Conservation (phyloP, 352 stramenopile species). For the Pythium grandisporangium region DNA sequence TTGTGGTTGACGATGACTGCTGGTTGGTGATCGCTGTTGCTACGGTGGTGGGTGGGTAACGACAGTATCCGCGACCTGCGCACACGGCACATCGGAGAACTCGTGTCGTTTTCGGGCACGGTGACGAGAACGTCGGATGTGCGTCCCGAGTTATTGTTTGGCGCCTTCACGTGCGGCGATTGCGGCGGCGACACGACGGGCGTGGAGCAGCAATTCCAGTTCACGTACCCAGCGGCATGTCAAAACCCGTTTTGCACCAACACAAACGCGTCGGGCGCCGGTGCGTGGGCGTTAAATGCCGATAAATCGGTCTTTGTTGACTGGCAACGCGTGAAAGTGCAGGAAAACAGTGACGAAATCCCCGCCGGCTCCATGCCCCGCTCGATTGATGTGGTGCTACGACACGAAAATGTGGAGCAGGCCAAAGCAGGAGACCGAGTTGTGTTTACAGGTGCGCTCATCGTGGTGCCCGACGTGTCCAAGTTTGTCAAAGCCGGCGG, state of each 20-base stretch:
- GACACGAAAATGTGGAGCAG: constrained; percentile 97
- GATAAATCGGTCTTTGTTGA: constrained; percentile 96
- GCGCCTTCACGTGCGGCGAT: constrained; percentile 92
- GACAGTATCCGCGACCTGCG: constrained; percentile 87
- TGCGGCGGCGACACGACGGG: constrained; percentile 87
- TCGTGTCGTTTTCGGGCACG: constrained; percentile 92
- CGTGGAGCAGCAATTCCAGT: constrained; percentile 98
- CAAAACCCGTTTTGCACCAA: constrained; percentile 94
- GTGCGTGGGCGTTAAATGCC: constrained; percentile 85
- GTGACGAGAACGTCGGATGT: constrained; percentile 98
- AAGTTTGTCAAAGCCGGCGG: constrained; percentile 78
- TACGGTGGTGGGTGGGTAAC: constrained; percentile 6
- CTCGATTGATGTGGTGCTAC: constrained; percentile 95
- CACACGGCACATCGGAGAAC: constrained; percentile 89
- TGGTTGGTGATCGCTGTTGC: no score
- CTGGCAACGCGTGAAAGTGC: constrained; percentile 97
- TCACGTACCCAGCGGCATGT: constrained; percentile 95
- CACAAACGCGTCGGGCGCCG: constrained; percentile 58
- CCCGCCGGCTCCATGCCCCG: constrained; percentile 96
- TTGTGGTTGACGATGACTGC: no score
- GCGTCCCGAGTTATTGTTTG: constrained; percentile 94
- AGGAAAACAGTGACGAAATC: constrained; percentile 99
- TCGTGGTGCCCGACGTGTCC: constrained; percentile 94
- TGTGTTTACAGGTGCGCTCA: constrained; percentile 92
- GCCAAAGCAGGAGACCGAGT: constrained; percentile 94